Conservation (phyloP, 345 rosid species). For the Hibiscus trionum region DNA sequence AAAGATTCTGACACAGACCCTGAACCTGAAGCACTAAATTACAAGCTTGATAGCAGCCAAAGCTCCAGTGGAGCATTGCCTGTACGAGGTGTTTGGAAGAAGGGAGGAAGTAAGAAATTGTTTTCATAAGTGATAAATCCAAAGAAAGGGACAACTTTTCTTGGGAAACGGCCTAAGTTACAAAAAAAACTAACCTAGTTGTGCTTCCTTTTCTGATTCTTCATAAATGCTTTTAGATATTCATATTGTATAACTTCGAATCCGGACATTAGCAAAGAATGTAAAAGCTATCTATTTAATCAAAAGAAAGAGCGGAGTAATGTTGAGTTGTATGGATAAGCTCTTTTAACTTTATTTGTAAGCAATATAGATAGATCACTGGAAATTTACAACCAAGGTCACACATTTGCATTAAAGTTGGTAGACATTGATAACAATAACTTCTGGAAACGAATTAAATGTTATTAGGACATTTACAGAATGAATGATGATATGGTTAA, state of each 20-base stretch:
- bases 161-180: neutral
- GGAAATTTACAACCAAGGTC: neutral
- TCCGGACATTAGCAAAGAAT: no score
- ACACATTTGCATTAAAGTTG: neutral
- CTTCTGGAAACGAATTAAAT: neutral
- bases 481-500: neutral
- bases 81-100: conserved; percentile 68
- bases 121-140: conserved; percentile 23
- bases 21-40: conserved; percentile 26
- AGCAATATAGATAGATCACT: neutral
- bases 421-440: neutral
- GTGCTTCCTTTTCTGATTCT: no score
- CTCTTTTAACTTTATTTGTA: neutral
- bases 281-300: no score
- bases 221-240: no score
- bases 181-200: no score
- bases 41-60: conserved; percentile 22
- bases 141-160: neutral
- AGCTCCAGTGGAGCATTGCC: conserved; percentile 32
- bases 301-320: no score
- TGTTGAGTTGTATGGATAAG: no score
- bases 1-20: conserved; percentile 33
- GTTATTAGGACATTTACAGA: conserved; percentile 1
- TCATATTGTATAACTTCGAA: no score
- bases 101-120: conserved; percentile 58